Evolutionary conservation across 1,284 basidiomycete species (phyloP).

Genomic region (Heliocybe sulcata): DNA sequence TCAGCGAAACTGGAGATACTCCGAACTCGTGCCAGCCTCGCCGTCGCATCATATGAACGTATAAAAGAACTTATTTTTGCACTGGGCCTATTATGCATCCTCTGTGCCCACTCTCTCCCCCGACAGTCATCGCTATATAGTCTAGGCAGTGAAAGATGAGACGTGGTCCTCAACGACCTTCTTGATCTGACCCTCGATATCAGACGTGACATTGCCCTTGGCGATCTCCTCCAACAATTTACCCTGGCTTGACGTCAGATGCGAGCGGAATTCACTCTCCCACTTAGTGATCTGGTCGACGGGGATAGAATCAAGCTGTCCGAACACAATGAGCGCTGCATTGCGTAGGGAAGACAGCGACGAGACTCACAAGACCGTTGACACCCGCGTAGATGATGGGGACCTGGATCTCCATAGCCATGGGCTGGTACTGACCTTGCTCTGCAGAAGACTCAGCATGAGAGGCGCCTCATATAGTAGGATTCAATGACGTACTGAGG

Average conservation of each 20-base stretch:
- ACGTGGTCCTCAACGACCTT: conserved; percentile 86
- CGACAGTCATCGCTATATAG: conserved; percentile 7
- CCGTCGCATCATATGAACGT: not conserved
- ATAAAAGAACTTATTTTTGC: not conserved
- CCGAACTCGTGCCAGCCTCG: not conserved
- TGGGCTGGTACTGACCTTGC: conserved; percentile 96
- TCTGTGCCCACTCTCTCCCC: not conserved
- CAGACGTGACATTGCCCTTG: conserved; percentile 78
- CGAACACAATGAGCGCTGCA: too few relatives aligned
- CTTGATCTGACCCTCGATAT: conserved; percentile 92
- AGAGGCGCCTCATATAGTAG: not conserved
- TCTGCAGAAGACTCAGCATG: conserved; percentile 36
- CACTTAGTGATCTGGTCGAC: conserved; percentile 93
- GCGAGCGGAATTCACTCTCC: conserved; percentile 87
- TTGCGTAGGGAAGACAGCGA: too few relatives aligned
- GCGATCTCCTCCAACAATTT: conserved; percentile 78
- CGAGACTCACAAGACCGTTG: conserved; percentile 78
- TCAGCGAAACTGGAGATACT: not conserved
- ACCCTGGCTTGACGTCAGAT: conserved; percentile 65
- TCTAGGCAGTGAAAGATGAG: conserved; percentile 69
- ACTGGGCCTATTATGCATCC: not conserved
- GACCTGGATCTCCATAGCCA: conserved; percentile 93
- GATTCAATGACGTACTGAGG: conserved; percentile 55
- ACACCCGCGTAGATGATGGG: conserved; percentile 99
- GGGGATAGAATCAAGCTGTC: conserved; percentile 81